Conservation (phyloP, 495 filamentous ascomycete genomes). For the Paragyromitra xinjiangensis region DNA sequence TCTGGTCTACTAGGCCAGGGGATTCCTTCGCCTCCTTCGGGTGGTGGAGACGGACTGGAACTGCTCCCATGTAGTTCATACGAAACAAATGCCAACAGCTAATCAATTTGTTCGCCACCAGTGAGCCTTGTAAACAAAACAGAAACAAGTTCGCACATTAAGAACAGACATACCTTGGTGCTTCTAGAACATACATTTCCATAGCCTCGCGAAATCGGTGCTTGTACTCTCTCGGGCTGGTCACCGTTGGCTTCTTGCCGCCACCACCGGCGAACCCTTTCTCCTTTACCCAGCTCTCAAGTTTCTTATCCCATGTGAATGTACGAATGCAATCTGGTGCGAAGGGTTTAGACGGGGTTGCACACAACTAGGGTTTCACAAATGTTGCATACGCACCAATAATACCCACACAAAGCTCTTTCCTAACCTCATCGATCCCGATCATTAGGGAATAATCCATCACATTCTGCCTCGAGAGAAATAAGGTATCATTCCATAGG, state of each 20-base stretch:
- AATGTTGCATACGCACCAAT: slow-evolving; percentile 63
- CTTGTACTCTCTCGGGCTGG: slow-evolving; percentile 97
- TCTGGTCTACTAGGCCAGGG: slow-evolving; percentile 16
- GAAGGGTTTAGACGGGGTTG: slow-evolving; percentile 39
- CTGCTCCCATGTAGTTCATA: slow-evolving; percentile 60
- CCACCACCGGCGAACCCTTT: slow-evolving; percentile 84
- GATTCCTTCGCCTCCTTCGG: slow-evolving; percentile 46
- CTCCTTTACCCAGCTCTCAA: slow-evolving; percentile 99
- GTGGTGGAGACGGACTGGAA: slow-evolving; percentile 51
- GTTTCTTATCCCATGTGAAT: slow-evolving; percentile 99
- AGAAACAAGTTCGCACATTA: slow-evolving; percentile 13
- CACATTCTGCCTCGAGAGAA: slow-evolving; percentile 88
- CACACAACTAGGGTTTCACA: slow-evolving; percentile 23
- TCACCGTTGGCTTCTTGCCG: slow-evolving; percentile 89
- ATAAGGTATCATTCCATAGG: slow-evolving; percentile 96
- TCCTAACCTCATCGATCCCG: slow-evolving; percentile 86
- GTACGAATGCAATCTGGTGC: slow-evolving; percentile 88
- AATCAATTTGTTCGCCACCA: slow-evolving; percentile 35
- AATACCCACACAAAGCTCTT: slow-evolving; percentile 94
- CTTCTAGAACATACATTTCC: slow-evolving; percentile 84
- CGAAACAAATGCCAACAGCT: slow-evolving; percentile 80
- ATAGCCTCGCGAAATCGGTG: slow-evolving; percentile 95
- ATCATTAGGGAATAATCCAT: slow-evolving; percentile 99
- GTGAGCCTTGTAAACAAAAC: slow-evolving; percentile 36
- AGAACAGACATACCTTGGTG: slow-evolving; percentile 66